phyloP scores from a whole-genome alignment of 805 yeast genomes.

The Myxozyma geophila region DNA sequence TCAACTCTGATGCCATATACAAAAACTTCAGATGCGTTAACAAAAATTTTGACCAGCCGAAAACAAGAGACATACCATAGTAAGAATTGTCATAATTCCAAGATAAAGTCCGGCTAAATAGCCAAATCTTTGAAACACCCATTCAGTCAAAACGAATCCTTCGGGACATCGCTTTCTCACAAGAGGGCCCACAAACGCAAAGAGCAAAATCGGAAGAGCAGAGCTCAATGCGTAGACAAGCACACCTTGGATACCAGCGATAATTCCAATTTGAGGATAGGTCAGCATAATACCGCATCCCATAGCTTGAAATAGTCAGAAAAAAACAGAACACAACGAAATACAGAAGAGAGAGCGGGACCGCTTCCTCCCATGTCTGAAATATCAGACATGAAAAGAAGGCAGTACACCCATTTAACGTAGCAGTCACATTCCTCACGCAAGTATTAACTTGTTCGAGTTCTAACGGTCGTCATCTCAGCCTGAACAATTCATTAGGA shows the following conservation, averaged over 20 bases:
- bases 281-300: constrained; percentile 89
- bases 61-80: constrained; percentile 52
- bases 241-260: constrained; percentile 85
- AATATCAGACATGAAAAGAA: constrained; percentile 23
- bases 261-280: constrained; percentile 82
- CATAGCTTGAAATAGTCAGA: constrained; percentile 56
- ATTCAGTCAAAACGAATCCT: constrained; percentile 89
- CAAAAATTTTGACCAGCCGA: background rate
- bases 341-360: constrained; percentile 2
- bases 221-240: constrained; percentile 79
- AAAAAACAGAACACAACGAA: constrained; percentile 1
- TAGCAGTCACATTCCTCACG: constrained; percentile 63
- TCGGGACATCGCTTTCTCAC: constrained; percentile 80
- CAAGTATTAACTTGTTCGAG: constrained; percentile 84
- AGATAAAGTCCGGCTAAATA: constrained; percentile 70
- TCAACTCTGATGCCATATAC: constrained; percentile 84
- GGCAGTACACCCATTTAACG: background rate
- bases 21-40: constrained; percentile 50
- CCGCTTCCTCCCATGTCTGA: background rate
- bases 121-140: constrained; percentile 89
- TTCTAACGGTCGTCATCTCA: constrained; percentile 80
- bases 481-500: constrained; percentile 41
- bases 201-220: constrained; percentile 81
- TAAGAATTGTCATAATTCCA: constrained; percentile 79
- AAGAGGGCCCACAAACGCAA: constrained; percentile 80